A percentile compares a stretch with the other conserved stretches of the same genome.
Conservation (phyloP, 2,329 filamentous ascomycete genomes). For the Biscogniauxia mediterranea region DNA sequence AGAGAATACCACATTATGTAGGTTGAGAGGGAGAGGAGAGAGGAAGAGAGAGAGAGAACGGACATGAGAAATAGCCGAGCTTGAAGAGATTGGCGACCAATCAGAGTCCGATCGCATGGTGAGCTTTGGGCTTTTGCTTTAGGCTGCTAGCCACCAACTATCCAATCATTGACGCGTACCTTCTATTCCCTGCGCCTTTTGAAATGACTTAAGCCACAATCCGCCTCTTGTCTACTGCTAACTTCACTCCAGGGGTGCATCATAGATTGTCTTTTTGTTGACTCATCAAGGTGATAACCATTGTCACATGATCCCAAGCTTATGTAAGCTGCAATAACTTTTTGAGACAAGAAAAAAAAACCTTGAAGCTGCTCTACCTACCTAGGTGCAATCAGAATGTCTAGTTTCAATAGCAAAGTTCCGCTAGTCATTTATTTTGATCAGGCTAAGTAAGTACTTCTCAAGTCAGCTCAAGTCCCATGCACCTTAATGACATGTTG, state of each 20-base stretch:
- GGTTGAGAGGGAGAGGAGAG: not conserved
- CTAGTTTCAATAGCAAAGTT: not conserved
- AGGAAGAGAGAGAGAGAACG: slow-evolving; percentile 12
- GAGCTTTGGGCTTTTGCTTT: slow-evolving; percentile 19
- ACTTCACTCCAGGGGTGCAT: slow-evolving; percentile 8
- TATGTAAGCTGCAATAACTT: not conserved
- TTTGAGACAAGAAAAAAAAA: not conserved
- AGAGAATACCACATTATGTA: not conserved
- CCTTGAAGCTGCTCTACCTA: no score
- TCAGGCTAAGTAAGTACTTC: not conserved
- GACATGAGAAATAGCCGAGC: slow-evolving; percentile 21
- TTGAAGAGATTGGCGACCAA: slow-evolving; percentile 24
- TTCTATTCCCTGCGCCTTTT: slow-evolving; percentile 17
- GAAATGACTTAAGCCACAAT: slow-evolving; percentile 30
- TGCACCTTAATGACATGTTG: not conserved
- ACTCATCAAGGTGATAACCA: slow-evolving; percentile 18
- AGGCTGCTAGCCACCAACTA: slow-evolving; percentile 13
- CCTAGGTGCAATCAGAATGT: not conserved
- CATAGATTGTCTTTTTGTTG: slow-evolving; percentile 16
- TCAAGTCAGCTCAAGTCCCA: not conserved
- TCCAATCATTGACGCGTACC: slow-evolving; percentile 8
- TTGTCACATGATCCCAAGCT: slow-evolving; percentile 17
- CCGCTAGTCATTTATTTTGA: not conserved
- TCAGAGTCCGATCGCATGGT: slow-evolving; percentile 31
- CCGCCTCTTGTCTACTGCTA: slow-evolving; percentile 8